Base-by-base conservation (phyloP, 192 early-diverging fungal species). In the Dissophora globulifera region DNA sequence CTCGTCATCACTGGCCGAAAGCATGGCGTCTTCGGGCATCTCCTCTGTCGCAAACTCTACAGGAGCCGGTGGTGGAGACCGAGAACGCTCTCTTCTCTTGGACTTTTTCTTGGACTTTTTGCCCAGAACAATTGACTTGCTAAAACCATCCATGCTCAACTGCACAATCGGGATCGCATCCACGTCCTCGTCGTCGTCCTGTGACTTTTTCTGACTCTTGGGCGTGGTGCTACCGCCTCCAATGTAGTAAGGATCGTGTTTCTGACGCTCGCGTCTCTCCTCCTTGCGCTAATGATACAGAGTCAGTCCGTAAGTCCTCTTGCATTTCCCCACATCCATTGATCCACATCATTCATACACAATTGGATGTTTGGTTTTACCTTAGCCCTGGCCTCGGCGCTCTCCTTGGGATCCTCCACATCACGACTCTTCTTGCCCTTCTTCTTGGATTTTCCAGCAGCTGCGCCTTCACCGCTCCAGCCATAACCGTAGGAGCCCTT, bases 141-240 rank as follows among this genome's bases (percentile, higher is more conserved):
- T 62, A 35, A 87, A 79, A 12, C 83, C 86, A 53, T 86, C 84
- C 48, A 93, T 79, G 47, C 83, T 84, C 22, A 96, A 80, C 29
- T 87, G 79, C 3, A 96, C 89, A 47, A 96, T 90, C 4, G 93
- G 93, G 54, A 96, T 95, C 13, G 85, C 84, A 59, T 96, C 90
- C 0, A 94, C 91, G 58, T 91, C 90, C n/a, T n/a, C n/a, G n/a
- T n/a, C n/a, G n/a, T n/a, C n/a, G n/a, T n/a, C n/a, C n/a, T n/a
- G n/a, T n/a, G n/a, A n/a, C 42, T 78, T 40, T 25, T 81, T 80
- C 20, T 63, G 35, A 31, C 59, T 78, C 48, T 82, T 83, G 4
- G 67, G 33, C 26, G 78, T n/a, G n/a, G n/a, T 63, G 16, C 40
- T 57, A 17, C 78, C 68, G 35, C 83, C 76, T 35, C 85, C 83